Base-by-base conservation (phyloP, 345 rosid genomes). In the Euphorbia peplus region DNA sequence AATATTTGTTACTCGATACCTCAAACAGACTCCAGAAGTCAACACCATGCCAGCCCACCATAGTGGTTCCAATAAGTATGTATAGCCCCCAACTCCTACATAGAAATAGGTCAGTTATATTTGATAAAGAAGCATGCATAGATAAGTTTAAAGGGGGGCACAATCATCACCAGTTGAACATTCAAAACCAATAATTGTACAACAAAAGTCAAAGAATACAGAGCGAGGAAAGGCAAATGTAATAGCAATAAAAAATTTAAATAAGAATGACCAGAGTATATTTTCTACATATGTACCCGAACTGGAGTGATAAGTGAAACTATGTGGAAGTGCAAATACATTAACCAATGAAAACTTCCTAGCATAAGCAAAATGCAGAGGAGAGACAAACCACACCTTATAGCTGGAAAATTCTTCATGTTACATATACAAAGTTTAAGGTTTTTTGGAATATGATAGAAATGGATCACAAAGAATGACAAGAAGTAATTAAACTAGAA, bases 1-100 rank as follows among this genome's bases (percentile, higher is more conserved):
- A n/a, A n/a, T n/a, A n/a, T n/a, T n/a, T n/a, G n/a, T n/a, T n/a
- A n/a, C n/a, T n/a, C n/a, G n/a, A n/a, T n/a, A n/a, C n/a, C n/a
- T n/a, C n/a, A n/a, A n/a, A n/a, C n/a, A n/a, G n/a, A n/a, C n/a
- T n/a, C n/a, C n/a, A n/a, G n/a, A n/a, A 90, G 95, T 93, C 54
- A 90, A 85, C 28, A 88, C 75, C 90, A 93, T 86, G 75, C 98
- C 98, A 0, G n/a, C n/a, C n/a, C n/a, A 92, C 98, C 98, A 93
- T 41, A 93, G 90, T 4, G 98, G 98, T 85, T 90, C 97, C n/a
- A 8, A 19, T 64, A n/a, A n/a, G n/a, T n/a, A n/a, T n/a, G n/a
- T n/a, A n/a, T n/a, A n/a, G n/a, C n/a, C n/a, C n/a, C n/a, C n/a
- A n/a, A n/a, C n/a, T n/a, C n/a, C n/a, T n/a, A n/a, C n/a, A n/a